Evolutionary conservation across 495 filamentous ascomycete genomes (phyloP).

Genomic region (Stereocaulon alpinum): DNA sequence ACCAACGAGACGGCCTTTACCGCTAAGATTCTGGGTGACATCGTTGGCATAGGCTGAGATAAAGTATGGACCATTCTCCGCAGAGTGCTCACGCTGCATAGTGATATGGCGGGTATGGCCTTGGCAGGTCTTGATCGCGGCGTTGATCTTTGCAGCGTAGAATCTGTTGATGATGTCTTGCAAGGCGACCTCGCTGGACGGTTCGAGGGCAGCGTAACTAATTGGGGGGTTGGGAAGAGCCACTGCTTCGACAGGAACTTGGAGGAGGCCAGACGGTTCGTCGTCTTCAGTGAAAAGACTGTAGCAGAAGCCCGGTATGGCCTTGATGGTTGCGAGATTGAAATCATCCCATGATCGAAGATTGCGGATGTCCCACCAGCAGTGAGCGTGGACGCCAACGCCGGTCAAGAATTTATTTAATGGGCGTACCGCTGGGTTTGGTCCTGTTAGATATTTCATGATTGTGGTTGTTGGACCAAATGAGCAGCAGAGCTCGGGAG

Average conservation of each 20-base stretch:
- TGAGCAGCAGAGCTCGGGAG: constrained; percentile 30
- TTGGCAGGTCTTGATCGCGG: constrained; percentile 58
- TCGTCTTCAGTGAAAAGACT: neutral
- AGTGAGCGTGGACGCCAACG: constrained; percentile 65
- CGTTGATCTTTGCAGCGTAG: constrained; percentile 70
- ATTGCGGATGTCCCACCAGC: constrained; percentile 92
- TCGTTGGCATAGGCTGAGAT: constrained; percentile 63
- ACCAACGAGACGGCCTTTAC: constrained; percentile 72
- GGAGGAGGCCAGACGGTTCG: constrained; percentile 46
- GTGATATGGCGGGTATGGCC: constrained; percentile 48
- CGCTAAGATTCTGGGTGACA: constrained; percentile 58
- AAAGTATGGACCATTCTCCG: constrained; percentile 48
- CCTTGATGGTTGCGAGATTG: constrained; percentile 57
- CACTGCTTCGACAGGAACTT: constrained; percentile 51
- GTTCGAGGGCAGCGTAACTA: constrained; percentile 44
- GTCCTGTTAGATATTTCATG: constrained; percentile 62
- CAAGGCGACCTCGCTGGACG: constrained; percentile 63
- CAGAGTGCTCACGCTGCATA: constrained; percentile 41
- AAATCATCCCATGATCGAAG: constrained; percentile 73
- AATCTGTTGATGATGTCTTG: constrained; percentile 57
- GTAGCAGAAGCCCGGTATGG: constrained; percentile 51
- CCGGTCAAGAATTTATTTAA: constrained; percentile 62
- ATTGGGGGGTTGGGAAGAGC: constrained; percentile 52
- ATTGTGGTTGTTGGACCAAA: constrained; percentile 49
- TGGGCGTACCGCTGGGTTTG: constrained; percentile 72